Evolutionary conservation across 352 stramenopile genomes (phyloP).

Genomic region (Pythium dissotocum): DNA sequence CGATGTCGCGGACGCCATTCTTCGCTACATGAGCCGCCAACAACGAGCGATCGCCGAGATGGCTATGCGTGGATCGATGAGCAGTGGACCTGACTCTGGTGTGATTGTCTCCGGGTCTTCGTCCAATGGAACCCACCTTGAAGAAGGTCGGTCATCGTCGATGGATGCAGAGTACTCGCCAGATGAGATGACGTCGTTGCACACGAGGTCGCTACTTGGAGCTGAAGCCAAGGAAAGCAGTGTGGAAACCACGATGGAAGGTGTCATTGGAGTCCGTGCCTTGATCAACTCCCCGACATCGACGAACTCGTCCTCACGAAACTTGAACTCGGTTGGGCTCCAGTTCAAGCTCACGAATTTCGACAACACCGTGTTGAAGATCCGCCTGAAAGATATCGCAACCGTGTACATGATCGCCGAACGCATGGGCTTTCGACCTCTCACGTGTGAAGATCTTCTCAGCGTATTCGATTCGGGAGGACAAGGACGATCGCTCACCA

Average conservation of each 20-base stretch:
- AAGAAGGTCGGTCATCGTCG: slow-evolving; percentile 39
- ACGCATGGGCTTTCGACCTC: slow-evolving; percentile 76
- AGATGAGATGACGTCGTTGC: slow-evolving; percentile 35
- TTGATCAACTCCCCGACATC: slow-evolving; percentile 58
- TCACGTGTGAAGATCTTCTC: slow-evolving; percentile 63
- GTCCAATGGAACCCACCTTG: slow-evolving; percentile 51
- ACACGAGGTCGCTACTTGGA: slow-evolving; percentile 42
- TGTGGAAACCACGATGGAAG: slow-evolving; percentile 44
- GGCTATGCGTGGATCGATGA: slow-evolving; percentile 16
- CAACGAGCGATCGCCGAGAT: slow-evolving; percentile 51
- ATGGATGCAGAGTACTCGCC: slow-evolving; percentile 47
- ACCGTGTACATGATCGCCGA: slow-evolving; percentile 89
- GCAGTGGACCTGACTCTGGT: slow-evolving; percentile 45
- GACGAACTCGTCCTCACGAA: slow-evolving; percentile 43
- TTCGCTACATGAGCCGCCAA: slow-evolving; percentile 74
- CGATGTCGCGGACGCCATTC: slow-evolving; percentile 67
- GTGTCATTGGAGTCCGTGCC: slow-evolving; percentile 54
- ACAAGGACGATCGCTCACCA: slow-evolving; percentile 66
- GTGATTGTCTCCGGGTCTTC: slow-evolving; percentile 72
- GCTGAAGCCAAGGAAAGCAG: slow-evolving; percentile 33
- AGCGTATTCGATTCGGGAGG: slow-evolving; percentile 73
- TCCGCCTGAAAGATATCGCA: slow-evolving; percentile 83
- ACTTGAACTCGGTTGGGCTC: slow-evolving; percentile 72
- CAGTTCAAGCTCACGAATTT: slow-evolving; percentile 89
- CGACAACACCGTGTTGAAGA: slow-evolving; percentile 76